These are phyloP conservation scores for Trametes coccinea DNA, from an alignment of 768 basidiomycete species.

Conservation along the genomic window DNA sequence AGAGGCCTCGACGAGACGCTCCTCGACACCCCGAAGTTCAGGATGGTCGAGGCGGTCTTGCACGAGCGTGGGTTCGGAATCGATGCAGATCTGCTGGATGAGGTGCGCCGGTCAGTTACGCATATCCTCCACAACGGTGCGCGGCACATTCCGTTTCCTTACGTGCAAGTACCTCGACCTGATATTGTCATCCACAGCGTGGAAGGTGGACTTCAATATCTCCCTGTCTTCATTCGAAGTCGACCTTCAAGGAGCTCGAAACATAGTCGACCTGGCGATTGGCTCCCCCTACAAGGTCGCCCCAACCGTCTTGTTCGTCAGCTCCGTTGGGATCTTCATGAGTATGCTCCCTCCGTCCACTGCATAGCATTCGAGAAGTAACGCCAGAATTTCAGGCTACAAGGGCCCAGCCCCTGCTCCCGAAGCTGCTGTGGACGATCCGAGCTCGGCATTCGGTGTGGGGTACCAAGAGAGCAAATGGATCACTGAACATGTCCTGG, in stretches of 20 bases:
- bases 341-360: conserved; percentile 13
- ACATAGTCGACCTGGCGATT: conserved; percentile 40
- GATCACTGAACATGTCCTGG: conserved; percentile 30
- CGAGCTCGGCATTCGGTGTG: conserved; percentile 25
- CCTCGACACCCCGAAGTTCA: conserved; percentile 33
- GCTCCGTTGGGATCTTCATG: conserved; percentile 33
- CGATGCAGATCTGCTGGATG: conserved; percentile 26
- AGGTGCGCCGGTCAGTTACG: conserved; percentile 35
- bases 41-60: conserved; percentile 35
- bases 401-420: conserved; percentile 19
- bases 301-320: conserved; percentile 38
- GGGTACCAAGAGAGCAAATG: conserved; percentile 40
- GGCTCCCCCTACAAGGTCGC: conserved; percentile 29
- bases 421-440: conserved; percentile 16
- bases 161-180: not conserved
- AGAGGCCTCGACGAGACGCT: conserved; percentile 35
- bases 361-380: not conserved
- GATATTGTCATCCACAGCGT: conserved; percentile 25
- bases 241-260: conserved; percentile 32
- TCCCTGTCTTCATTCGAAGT: conserved; percentile 34
- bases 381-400: not conserved
- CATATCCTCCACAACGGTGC: conserved; percentile 42
- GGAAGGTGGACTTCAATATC: conserved; percentile 38
- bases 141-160: not conserved
- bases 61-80: conserved; percentile 31